Base-by-base conservation (phyloP, 306 rosid genomes). In the Pterocarpus santalinus region DNA sequence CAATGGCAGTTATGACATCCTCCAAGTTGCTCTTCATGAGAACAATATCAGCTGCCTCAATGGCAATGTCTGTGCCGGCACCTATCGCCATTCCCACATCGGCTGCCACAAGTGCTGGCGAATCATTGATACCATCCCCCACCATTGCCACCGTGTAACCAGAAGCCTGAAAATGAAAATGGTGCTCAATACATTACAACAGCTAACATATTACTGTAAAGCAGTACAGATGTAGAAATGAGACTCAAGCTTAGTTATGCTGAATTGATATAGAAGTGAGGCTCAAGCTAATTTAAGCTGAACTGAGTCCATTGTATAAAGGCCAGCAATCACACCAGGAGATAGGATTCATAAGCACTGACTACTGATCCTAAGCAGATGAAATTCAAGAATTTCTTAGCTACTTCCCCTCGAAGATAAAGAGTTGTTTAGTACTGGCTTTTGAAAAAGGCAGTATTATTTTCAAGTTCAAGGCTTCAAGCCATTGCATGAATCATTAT, bases 51-150 rank as follows among this genome's bases (percentile, higher is more conserved):
- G 97, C 94, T 38, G 97, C 97, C 84, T 93, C 97, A 41, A 93
- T 93, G 2, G 97, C 97, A 52, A 93, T 90, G 79, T 91, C 97
- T 8, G 92, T 91, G 55, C 94, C 94, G 0, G 97, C 94, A 72
- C 94, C 97, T 52, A 91, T 93, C 11, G 97, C 97, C 91, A 91
- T 90, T 58, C 97, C 97, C 38, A 90, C 97, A 76, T 93, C 92
- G 0, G 93, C 94, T 5, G 92, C 94, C 32, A 87, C 97, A 13
- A 91, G 88, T 30, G 97, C 92, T 1, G 97, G 97, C 0, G 97
- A 91, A 82, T 93, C 97, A 8, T 91, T 93, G 79, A 91, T 93
- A 17, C 97, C 94, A 63, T 93, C 97, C 34, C 97, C 97, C 16
- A 93, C 94, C 97, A 93, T 91, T 44, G 94, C 92, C 36, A 93